phyloP scores from a whole-genome alignment of 2,329 filamentous ascomycete genomes.

The Ascochyta rabiei region DNA sequence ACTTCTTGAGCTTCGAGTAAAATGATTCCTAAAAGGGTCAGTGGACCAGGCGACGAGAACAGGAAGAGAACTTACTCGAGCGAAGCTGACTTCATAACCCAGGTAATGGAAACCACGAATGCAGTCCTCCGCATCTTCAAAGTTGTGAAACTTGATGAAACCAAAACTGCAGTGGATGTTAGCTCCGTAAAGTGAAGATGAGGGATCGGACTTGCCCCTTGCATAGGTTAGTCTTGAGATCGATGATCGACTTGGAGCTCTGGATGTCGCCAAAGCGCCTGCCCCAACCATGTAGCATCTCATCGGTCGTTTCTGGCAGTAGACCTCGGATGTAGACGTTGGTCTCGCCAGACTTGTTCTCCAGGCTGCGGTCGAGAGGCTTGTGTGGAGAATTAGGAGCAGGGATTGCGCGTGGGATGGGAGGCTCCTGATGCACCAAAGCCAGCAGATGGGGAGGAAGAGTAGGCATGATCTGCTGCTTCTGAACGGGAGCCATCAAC shows the following conservation, averaged over 20 bases:
- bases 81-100: conserved; percentile 97
- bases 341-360: conserved; percentile 92
- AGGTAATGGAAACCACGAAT: conserved; percentile 94
- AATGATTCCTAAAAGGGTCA: conserved; percentile 73
- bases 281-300: conserved; percentile 81
- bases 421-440: conserved; percentile 70
- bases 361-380: conserved; percentile 89
- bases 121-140: conserved; percentile 89
- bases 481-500: conserved; percentile 49
- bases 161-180: conserved; percentile 71
- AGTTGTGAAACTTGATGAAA: conserved; percentile 92
- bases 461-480: conserved; percentile 46
- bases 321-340: conserved; percentile 99
- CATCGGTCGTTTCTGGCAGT: conserved; percentile 92
- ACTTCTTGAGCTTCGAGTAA: conserved; percentile 96
- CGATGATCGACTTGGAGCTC: conserved; percentile 98
- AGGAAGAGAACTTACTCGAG: conserved; percentile 67
- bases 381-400: conserved; percentile 86
- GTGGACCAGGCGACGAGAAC: not conserved
- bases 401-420: conserved; percentile 86
- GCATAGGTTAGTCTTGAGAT: conserved; percentile 89
- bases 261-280: conserved; percentile 90
- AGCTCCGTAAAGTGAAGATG: not conserved
- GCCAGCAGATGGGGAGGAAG: conserved; percentile 55
- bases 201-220: conserved; percentile 73